Conservation (phyloP, 1,284 basidiomycete species). For the Microbotryum scabiosae region DNA sequence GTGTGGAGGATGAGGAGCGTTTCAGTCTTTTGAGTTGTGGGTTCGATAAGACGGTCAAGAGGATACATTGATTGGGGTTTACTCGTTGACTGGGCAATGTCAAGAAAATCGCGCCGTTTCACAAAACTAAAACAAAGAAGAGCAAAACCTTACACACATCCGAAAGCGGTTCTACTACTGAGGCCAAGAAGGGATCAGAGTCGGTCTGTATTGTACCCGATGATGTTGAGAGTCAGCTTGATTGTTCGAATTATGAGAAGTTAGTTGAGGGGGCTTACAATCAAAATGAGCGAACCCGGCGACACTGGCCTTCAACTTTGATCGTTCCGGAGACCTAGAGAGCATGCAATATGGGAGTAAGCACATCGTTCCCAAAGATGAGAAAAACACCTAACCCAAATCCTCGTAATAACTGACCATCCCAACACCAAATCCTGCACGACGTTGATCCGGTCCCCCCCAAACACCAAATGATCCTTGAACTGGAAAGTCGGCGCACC, state of each 20-base stretch:
- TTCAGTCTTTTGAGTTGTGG: neutral
- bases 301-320: too few species aligned
- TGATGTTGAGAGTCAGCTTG: neutral
- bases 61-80: too few species aligned
- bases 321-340: too few species aligned
- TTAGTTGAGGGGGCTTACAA: too few species aligned
- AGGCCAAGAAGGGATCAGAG: neutral
- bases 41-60: too few species aligned
- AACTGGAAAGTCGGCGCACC: conserved; percentile 12
- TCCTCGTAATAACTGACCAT: neutral
- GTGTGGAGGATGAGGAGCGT: neutral
- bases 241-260: too few species aligned
- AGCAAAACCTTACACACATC: too few species aligned
- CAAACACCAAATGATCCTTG: conserved; percentile 3
- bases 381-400: neutral
- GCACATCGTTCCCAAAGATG: neutral
- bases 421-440: conserved; percentile 10
- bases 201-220: neutral
- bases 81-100: too few species aligned
- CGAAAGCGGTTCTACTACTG: too few species aligned
- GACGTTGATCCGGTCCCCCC: conserved; percentile 3
- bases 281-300: too few species aligned
- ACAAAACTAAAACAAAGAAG: too few species aligned
- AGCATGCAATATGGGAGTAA: neutral
- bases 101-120: too few species aligned